Base-by-base conservation (phyloP, 352 stramenopile species). In the Phytophthora quininea region DNA sequence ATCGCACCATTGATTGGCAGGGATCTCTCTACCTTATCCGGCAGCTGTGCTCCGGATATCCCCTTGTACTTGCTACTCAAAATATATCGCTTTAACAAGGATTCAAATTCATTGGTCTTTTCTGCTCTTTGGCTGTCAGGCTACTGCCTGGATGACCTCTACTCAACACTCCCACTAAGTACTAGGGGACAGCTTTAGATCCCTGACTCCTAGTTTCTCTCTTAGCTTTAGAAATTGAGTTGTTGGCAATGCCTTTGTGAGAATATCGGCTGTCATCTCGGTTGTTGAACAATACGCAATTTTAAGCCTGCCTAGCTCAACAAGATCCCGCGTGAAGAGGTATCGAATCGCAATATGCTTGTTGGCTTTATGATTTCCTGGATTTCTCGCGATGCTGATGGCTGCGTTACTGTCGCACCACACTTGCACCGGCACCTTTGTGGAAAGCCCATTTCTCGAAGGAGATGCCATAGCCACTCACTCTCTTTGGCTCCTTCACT, bases 291-390 rank as follows among this genome's bases (percentile, higher is more conserved):
- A 64, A 45, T 69, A 64, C 0, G 19, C 38, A 27, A 64, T 54
- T 9, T 59, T 50, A 4, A 64, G 29, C 4, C 62, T 33, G 31
- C 55, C 49, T 2, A 31, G 19, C 29, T 60, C 54, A 4, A 63
- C 46, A 2, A 74, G 33, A 30, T 67, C 43, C 33, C 55, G 50
- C 7, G 54, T 70, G 29, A 74, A 70, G 0, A 70, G 33, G 59
- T 51, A 63, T 32, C 45, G n/a, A 30, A 68, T 74, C n/a, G 69
- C 55, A 56, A 74, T 64, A 15, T 65, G 54, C 46, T 73, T 64
- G 15, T 51, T 73, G 0, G 55, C 52, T 57, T 73, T 73, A 27
- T 69, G 40, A 15, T 69, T 65, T 0, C 29, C 48, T 14, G 65
- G 57, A 24, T 73, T 69, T 15, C 61, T 68, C 6, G 58, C 59